phyloP scores from a whole-genome alignment of 495 filamentous ascomycete genomes.

The Xylaria intraflava region DNA sequence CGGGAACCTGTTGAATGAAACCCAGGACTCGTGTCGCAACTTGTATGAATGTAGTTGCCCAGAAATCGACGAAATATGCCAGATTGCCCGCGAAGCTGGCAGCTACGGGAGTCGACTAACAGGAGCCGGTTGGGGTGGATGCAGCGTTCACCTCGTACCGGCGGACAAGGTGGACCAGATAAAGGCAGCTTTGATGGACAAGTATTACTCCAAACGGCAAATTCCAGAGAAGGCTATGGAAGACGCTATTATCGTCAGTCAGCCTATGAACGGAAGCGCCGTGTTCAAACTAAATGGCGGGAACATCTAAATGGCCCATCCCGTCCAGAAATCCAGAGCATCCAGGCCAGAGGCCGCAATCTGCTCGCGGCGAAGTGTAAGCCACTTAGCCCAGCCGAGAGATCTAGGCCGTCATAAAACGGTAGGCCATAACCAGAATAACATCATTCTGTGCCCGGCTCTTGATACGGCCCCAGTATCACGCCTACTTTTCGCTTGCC shows the following conservation, averaged over 20 bases:
- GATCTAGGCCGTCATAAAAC: not conserved
- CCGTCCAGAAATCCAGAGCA: not conserved
- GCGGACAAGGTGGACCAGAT: conserved; percentile 79
- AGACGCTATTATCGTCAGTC: conserved; percentile 81
- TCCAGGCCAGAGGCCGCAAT: too few species aligned
- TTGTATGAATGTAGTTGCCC: conserved; percentile 85
- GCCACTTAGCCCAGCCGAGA: too few species aligned
- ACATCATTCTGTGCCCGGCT: not conserved
- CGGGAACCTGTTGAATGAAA: conserved; percentile 82
- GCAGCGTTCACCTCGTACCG: conserved; percentile 87
- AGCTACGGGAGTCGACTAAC: conserved; percentile 82
- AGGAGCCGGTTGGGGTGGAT: conserved; percentile 95
- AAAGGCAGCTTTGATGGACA: conserved; percentile 63
- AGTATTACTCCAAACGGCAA: conserved; percentile 77
- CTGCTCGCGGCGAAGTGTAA: too few species aligned
- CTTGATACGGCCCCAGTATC: not conserved
- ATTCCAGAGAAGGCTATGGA: conserved; percentile 66
- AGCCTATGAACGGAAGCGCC: conserved; percentile 67
- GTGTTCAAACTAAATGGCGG: conserved; percentile 35
- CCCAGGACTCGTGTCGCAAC: conserved; percentile 76
- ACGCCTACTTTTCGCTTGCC: not conserved
- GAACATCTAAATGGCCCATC: conserved; percentile 2
- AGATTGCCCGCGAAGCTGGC: conserved; percentile 68
- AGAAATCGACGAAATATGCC: conserved; percentile 82
- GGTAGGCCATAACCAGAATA: not conserved